Base-by-base conservation (phyloP, 768 basidiomycete genomes). In the Hypsizygus marmoreus region DNA sequence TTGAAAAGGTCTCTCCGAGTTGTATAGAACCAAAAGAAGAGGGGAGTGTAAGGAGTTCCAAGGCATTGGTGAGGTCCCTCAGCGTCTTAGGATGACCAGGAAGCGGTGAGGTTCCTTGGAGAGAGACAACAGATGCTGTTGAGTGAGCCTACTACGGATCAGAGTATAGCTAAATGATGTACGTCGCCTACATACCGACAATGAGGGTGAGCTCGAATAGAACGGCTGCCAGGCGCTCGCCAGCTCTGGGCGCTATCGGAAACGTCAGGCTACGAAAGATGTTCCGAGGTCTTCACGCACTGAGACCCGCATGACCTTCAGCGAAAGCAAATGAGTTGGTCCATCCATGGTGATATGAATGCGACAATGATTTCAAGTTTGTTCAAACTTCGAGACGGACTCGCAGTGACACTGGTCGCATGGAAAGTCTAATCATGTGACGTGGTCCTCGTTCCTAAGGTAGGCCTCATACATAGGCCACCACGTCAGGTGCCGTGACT, bases 261-360 rank as follows among this genome's bases (percentile, higher is more conserved):
- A 47, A 39, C 34, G 47, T 48, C 23, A 46, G 49, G 39, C 50
- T 38, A 49, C 37, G 41, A 25, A 10, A 16, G n/a, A 45, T 10
- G 38, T 32, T 4, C 13, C 22, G n/a, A 23, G 4, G 31, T 32
- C 36, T 35, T 34, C 42, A 82, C 88, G 66, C 69, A 92, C 90
- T 63, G 89, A 91, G 47, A 90, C 79, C 43, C 90, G 80, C 86
- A 92, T 92, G 46, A 91, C 90, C 65, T 92, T 92, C 55, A 92
- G 71, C 3, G 90, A 85, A 31, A 92, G 62, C 28, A 84, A 69
- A 63, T 91, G 88, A 1, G 75, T 71, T 44, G 80, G 76, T 29
- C 76, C 76, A 50, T 89, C 86, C 68, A 69, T 69, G 23, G 49
- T 55, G 37, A 25, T 20, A 13, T 22, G 2, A 28, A 23, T 45